Percentiles rank a stretch among this genome's conserved stretches.
phyloP scores from a whole-genome alignment of 306 rosid species.

The Vigna angularis region DNA sequence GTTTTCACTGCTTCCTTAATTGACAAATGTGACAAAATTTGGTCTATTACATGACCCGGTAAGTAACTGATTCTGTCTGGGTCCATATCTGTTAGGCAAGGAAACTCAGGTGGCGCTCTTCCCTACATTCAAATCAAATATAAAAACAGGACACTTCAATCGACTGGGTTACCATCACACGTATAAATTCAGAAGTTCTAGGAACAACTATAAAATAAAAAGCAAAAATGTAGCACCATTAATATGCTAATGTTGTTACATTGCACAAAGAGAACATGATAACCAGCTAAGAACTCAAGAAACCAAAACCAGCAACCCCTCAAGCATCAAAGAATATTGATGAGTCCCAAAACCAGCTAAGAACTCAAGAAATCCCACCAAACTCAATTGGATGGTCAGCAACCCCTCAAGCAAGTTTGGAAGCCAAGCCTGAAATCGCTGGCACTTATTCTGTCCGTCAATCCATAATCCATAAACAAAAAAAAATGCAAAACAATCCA shows the following conservation, averaged over 20 bases:
- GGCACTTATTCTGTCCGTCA: too few relatives aligned
- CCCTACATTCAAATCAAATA: conserved; percentile 44
- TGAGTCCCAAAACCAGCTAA: not conserved
- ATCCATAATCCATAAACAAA: not conserved
- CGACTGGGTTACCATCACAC: conserved; percentile 15
- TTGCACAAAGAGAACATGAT: not conserved
- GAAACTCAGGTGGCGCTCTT: conserved; percentile 44
- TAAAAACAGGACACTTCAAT: conserved; percentile 30
- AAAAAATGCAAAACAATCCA: not conserved
- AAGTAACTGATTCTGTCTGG: conserved; percentile 62
- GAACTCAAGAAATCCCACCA: not conserved
- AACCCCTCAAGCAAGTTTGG: not conserved
- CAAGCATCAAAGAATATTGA: not conserved
- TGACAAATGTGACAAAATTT: conserved; percentile 58
- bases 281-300: not conserved
- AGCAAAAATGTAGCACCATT: not conserved
- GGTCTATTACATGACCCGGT: conserved; percentile 60
- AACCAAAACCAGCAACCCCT: too few relatives aligned
- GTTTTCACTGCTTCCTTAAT: conserved; percentile 66
- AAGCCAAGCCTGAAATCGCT: not conserved
- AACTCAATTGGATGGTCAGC: not conserved
- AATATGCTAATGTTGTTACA: not conserved
- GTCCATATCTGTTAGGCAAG: conserved; percentile 49
- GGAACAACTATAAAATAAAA: not conserved
- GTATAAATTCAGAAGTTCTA: conserved; percentile 2